A percentile compares a stretch with the other conserved stretches of the same genome.
These are phyloP conservation scores for Zhuliangozyma blackwelliae DNA, from an alignment of 1,139 yeast genomes.

Conservation along the genomic window DNA sequence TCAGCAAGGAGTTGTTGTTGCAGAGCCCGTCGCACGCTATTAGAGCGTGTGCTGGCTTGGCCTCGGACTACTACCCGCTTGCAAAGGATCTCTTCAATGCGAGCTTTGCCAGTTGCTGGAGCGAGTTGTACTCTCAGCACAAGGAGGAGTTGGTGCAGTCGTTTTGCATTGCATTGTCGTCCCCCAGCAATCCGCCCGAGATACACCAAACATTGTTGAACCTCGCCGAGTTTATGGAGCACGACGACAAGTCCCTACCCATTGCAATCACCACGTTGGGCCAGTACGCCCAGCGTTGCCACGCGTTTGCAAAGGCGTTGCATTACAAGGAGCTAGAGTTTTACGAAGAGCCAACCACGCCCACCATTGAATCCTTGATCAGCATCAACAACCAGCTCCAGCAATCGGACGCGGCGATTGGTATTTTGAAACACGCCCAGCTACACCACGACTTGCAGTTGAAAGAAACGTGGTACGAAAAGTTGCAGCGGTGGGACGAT, in stretches of 20 bases:
- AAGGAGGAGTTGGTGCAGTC: constrained; percentile 88
- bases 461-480: constrained; percentile 97
- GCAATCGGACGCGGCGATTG: constrained; percentile 97
- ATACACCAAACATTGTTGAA: constrained; percentile 86
- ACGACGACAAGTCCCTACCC: constrained; percentile 91
- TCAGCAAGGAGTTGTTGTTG: constrained; percentile 79
- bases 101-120: constrained; percentile 95
- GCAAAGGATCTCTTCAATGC: constrained; percentile 92
- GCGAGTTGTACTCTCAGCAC: constrained; percentile 83
- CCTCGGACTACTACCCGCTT: constrained; percentile 81
- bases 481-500: constrained; percentile 96
- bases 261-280: constrained; percentile 86
- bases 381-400: constrained; percentile 91
- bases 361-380: constrained; percentile 88
- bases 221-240: constrained; percentile 95
- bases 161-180: constrained; percentile 79
- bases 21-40: constrained; percentile 95
- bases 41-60: constrained; percentile 88
- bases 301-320: constrained; percentile 95
- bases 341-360: constrained; percentile 87
- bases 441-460: constrained; percentile 87
- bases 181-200: constrained; percentile 94
- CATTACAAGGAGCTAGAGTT: constrained; percentile 95
- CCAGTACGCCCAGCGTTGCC: constrained; percentile 90
- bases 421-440: constrained; percentile 93